Percentiles rank a stretch among this genome's conserved stretches.
Evolutionary conservation across 768 basidiomycete species (phyloP).

Genomic region (Rossbeevera mucosa): DNA sequence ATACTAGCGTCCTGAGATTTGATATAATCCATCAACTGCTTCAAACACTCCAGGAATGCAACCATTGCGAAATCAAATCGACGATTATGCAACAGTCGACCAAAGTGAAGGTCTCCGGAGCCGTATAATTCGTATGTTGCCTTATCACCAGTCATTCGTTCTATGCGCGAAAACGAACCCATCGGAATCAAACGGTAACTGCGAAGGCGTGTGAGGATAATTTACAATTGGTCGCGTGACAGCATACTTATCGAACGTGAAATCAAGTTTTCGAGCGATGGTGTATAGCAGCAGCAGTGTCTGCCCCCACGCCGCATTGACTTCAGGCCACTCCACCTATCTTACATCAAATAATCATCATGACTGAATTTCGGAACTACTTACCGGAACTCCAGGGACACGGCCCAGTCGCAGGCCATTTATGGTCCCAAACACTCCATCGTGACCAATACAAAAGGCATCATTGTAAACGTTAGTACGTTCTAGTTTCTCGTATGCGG

Average conservation of each 20-base stretch:
- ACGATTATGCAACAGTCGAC: constrained; percentile 87
- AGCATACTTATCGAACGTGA: constrained; percentile 76
- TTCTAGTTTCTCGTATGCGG: constrained; percentile 77
- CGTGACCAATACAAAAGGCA: constrained; percentile 92
- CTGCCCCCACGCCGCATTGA: constrained; percentile 98
- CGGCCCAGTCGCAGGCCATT: constrained; percentile 91
- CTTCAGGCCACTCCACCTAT: constrained; percentile 96
- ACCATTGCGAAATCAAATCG: constrained; percentile 97
- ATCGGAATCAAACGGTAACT: constrained; percentile 91
- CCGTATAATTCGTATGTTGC: constrained; percentile 89
- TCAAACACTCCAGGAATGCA: constrained; percentile 90
- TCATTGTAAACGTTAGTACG: constrained; percentile 95
- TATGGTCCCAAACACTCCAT: constrained; percentile 96
- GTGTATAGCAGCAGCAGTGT: constrained; percentile 89
- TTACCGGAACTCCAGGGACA: constrained; percentile 74
- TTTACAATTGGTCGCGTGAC: background rate
- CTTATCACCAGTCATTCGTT: constrained; percentile 77
- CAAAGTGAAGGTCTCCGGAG: constrained; percentile 87
- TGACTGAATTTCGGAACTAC: constrained; percentile 22
- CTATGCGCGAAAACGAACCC: constrained; percentile 93
- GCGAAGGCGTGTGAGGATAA: constrained; percentile 9
- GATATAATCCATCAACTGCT: constrained; percentile 86
- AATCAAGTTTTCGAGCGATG: constrained; percentile 87
- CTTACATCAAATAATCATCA: constrained; percentile 9
- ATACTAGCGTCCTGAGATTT: constrained; percentile 64